These are phyloP conservation scores for Pyrenophora graminea DNA, from an alignment of 2,329 filamentous ascomycete genomes.

Conservation along the genomic window DNA sequence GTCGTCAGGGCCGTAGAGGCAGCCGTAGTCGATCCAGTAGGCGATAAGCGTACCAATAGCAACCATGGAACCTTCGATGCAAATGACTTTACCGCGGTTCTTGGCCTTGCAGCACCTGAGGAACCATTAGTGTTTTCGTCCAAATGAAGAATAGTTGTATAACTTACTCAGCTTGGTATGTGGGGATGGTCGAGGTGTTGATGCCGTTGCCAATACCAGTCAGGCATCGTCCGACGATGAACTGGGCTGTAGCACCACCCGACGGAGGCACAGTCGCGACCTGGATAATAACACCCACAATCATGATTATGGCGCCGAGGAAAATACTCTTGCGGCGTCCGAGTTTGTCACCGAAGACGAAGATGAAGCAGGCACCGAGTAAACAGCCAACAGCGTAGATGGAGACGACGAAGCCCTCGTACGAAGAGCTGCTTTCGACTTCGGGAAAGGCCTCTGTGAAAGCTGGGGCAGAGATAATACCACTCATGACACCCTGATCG, in stretches of 20 bases:
- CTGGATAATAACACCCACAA: slow-evolving; percentile 49
- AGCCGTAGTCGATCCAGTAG: slow-evolving; percentile 58
- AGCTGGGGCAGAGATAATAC: slow-evolving; percentile 46
- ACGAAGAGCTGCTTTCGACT: slow-evolving; percentile 41
- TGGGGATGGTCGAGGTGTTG: slow-evolving; percentile 59
- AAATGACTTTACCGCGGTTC: slow-evolving; percentile 64
- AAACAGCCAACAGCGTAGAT: slow-evolving; percentile 58
- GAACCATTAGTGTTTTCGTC: not conserved
- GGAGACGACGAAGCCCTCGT: slow-evolving; percentile 54
- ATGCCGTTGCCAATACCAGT: slow-evolving; percentile 60
- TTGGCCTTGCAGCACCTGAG: slow-evolving; percentile 52
- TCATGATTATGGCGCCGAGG: slow-evolving; percentile 48
- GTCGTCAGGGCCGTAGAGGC: slow-evolving; percentile 33
- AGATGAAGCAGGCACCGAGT: slow-evolving; percentile 47
- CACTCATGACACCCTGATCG: slow-evolving; percentile 50
- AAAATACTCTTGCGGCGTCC: slow-evolving; percentile 51
- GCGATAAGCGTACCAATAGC: slow-evolving; percentile 56
- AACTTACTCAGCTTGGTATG: slow-evolving; percentile 56
- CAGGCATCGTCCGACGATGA: slow-evolving; percentile 57
- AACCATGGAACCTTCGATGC: slow-evolving; percentile 59
- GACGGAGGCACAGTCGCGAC: slow-evolving; percentile 34
- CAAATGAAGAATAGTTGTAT: accelerated
- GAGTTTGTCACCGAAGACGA: slow-evolving; percentile 46
- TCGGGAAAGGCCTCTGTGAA: slow-evolving; percentile 46
- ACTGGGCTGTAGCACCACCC: slow-evolving; percentile 50